A percentile compares a stretch with the other conserved stretches of the same genome.
phyloP scores from a whole-genome alignment of 2,329 filamentous ascomycete genomes.

The Delphinella strobiligena region DNA sequence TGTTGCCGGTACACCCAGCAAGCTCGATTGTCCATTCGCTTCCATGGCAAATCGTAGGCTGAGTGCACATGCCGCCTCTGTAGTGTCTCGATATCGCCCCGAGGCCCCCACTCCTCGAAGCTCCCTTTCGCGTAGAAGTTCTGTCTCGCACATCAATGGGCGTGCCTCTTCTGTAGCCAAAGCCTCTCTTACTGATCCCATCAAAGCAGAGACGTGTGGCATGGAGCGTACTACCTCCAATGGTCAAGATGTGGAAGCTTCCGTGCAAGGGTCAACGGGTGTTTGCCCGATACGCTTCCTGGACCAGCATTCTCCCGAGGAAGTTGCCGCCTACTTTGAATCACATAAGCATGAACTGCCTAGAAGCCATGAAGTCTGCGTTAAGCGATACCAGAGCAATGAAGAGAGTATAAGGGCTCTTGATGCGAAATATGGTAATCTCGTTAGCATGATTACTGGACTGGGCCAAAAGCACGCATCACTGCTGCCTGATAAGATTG shows the following conservation, averaged over 20 bases:
- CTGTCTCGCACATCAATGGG: conserved; percentile 7
- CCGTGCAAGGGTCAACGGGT: conserved; percentile 10
- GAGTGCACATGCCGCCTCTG: conserved; percentile 26
- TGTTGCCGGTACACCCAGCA: conserved; percentile 67
- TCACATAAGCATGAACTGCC: conserved; percentile 92
- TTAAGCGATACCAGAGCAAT: conserved; percentile 79
- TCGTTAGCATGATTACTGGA: conserved; percentile 90
- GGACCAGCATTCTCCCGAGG: conserved; percentile 84
- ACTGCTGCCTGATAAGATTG: conserved; percentile 55
- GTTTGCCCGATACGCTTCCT: conserved; percentile 90
- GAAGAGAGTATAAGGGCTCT: conserved; percentile 75
- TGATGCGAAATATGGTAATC: conserved; percentile 85
- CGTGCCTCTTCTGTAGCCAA: conserved; percentile 3
- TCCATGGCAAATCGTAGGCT: conserved; percentile 30
- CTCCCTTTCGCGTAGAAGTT: conserved; percentile 4
- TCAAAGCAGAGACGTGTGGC: conserved; percentile 24
- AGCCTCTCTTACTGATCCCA: conserved; percentile 18
- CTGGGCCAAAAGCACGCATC: conserved; percentile 78
- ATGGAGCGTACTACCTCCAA: conserved; percentile 10
- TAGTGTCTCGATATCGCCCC: conserved; percentile 25
- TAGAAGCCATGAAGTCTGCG: conserved; percentile 83
- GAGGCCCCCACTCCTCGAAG: conserved; percentile 3
- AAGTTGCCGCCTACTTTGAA: conserved; percentile 87
- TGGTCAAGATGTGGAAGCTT: conserved; percentile 6
- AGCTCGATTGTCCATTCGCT: conserved; percentile 71